Evolutionary conservation across 139 green algal genomes (phyloP), one percentile per base, ranked within the genome.

Genomic region (Chlorella sp.): DNA sequence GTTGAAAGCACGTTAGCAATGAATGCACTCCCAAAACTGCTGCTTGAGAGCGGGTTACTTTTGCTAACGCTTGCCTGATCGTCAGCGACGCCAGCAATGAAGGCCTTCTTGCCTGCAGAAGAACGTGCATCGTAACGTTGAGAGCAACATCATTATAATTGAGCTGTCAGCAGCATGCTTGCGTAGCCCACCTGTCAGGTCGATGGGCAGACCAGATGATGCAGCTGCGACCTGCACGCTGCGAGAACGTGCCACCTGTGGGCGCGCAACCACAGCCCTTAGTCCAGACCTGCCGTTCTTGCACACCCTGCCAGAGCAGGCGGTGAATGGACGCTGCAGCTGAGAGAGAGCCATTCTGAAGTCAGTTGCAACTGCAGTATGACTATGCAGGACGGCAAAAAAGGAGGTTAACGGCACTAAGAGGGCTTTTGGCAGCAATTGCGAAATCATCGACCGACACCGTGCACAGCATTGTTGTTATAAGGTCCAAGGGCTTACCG

Each of bases 71-170:
- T 49, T 64, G 90, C 92, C 86, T 98, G 89, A 83, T 99, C 95
- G 74, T 99, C 95, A 51, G 95, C 95, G 49, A 99, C 93, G 49
- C 95, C 95, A 35, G 95, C 95, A 49, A 99, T 94, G 86, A 99
- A 99, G 0, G 92, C 95, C 76, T 94, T 94, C 89, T 99, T 99
- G 50, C 94, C 95, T 96, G 86, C 68, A 66, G 27, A 61, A 20
- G 49, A 20, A 66, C 31, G 51, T 42, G 10, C 34, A 20, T 3
- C 61, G 14, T n/a, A n/a, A 23, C 5, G 24, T 59, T 23, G 20
- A 3, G 36, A 10, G 2, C 51, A 35, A 51, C 34, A 62, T 5
- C 5, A 60, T 17, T 4, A 6, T 23, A 60, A 2, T 4, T 3
- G 1, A 26, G 24, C 30, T 31, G 61, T 69, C 23, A 33, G 59